Evolutionary conservation across 1,284 basidiomycete species (phyloP), one percentile per base, ranked within the genome.

Genomic region (Cutaneotrichosporon sp.): DNA sequence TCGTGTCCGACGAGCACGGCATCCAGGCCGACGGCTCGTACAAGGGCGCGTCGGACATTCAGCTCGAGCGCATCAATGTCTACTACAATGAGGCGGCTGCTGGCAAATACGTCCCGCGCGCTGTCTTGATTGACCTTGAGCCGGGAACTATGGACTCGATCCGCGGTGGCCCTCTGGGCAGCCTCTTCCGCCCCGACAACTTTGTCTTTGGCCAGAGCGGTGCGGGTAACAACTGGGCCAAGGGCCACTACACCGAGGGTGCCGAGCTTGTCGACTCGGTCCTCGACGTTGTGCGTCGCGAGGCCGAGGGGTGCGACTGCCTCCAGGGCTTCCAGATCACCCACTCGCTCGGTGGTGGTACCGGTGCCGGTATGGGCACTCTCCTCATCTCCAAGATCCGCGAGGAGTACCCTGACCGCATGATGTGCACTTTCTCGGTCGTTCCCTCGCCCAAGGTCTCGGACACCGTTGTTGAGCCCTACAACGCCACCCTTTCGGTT

Each of bases 71-170:
- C 74, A 97, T 97, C 84, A 91, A 90, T 76, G 92, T 95, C 71
- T 96, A 95, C 86, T 96, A 92, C 84, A 94, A 94, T 78, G 91
- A 92, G 83, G 89, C 89, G 75, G 89, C 89, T 72, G 70, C 90
- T 61, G 75, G 89, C 86, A 95, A 95, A 85, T 98, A 97, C 78
- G 95, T 97, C 77, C 95, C 95, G 72, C 92, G 93, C 81, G 93
- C 94, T 65, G 91, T 97, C 80, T 85, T 96, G 76, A 86, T 96
- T 77, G 94, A 97, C 82, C 87, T 97, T 69, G 94, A 97, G 84
- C 94, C 95, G 52, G 95, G 94, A 77, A 97, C 94, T 61, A 96
- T 97, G 92, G 93, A 97, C 82, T 90, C 91, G 70, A 88, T 95
- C 74, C 89, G 91, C 80, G 88, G 89, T 69, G 83, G 83, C 56